Base-by-base conservation (phyloP, 805 yeast genomes). In the Sugiyamaella mastotermitis region DNA sequence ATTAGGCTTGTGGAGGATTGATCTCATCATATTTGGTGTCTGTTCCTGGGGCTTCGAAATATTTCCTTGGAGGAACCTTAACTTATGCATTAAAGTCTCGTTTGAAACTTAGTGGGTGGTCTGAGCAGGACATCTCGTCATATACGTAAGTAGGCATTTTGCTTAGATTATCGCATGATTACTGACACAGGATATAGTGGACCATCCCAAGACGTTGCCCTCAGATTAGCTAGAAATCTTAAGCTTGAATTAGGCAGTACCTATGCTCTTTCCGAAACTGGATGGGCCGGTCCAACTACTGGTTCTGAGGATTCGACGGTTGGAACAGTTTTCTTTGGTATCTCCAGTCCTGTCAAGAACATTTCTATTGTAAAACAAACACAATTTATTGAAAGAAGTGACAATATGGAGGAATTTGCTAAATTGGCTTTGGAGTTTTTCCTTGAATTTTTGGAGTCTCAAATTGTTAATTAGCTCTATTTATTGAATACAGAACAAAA, bases 31-130 rank as follows among this genome's bases (percentile, higher is more conserved):
- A 83, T 51, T 57, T 85, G 15, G 86, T 86, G 4, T 74, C 90
- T 1, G 76, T 83, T 3, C 88, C 94, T 0, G 95, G 95, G 3
- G 95, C 95, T 0, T 80, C 92, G 7, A 63, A 69, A 42, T 86
- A 82, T 61, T 85, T 80, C 51, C 82, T 83, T 42, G 95, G 95
- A 14, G 88, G 94, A 0, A 78, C 88, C 10, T 61, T 85, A 38
- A 80, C 86, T 2, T 85, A 85, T 57, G 79, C 90, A 43, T 64
- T 86, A 47, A 76, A 76, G 45, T 84, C 87, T 18, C 66, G 94
- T 31, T 65, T 85, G 48, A 76, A 79, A 50, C 68, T 83, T 8
- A 72, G 83, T 2, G 95, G 95, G 1, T 85, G 94, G 94, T 66
- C 78, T 15, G 73, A 73, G 29, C 69, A 71, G 15, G 94, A 84